Percentiles rank a stretch among this genome's conserved stretches.
phyloP scores from a whole-genome alignment of 495 filamentous ascomycete genomes.

The Letharia lupina region DNA sequence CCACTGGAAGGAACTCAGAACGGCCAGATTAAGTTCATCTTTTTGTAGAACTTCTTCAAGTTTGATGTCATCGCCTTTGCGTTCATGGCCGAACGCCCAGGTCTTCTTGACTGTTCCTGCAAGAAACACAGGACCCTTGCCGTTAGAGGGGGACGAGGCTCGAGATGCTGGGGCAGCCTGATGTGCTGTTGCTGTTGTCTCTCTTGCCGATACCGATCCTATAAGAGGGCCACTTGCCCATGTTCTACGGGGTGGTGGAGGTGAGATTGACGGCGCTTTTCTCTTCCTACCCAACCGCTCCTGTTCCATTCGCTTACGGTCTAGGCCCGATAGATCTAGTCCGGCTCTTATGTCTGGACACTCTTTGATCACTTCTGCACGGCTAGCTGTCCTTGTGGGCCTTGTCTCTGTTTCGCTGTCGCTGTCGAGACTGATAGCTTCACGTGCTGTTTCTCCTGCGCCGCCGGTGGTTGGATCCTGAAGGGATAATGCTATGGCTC shows the following conservation, averaged over 20 bases:
- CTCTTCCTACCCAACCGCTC: slow-evolving; percentile 71
- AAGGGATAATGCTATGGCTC: slow-evolving; percentile 48
- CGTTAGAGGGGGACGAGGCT: background rate
- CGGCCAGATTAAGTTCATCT: slow-evolving; percentile 58
- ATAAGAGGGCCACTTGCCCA: background rate
- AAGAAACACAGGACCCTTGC: slow-evolving; percentile 44
- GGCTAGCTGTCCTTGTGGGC: background rate
- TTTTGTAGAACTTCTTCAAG: slow-evolving; percentile 84
- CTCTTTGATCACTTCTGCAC: background rate
- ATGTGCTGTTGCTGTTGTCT: background rate
- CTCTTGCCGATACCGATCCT: background rate
- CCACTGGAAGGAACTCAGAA: slow-evolving; percentile 83
- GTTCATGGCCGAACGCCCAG: slow-evolving; percentile 49
- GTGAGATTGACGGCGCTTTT: slow-evolving; percentile 39
- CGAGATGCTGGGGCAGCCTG: background rate
- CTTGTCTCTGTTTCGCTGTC: slow-evolving; percentile 24
- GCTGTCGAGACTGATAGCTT: slow-evolving; percentile 27
- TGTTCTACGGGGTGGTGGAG: slow-evolving; percentile 27
- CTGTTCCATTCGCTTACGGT: slow-evolving; percentile 78
- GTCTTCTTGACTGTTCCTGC: slow-evolving; percentile 76
- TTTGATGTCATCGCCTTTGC: slow-evolving; percentile 65
- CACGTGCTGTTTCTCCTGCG: background rate
- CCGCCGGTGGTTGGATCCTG: slow-evolving; percentile 20
- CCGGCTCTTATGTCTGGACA: slow-evolving; percentile 6
- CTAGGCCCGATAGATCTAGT: slow-evolving; percentile 42